A percentile compares a stretch with the other conserved stretches of the same genome.
These are phyloP conservation scores for Saitozyma podzolica DNA, from an alignment of 768 basidiomycete species.

Conservation along the genomic window DNA sequence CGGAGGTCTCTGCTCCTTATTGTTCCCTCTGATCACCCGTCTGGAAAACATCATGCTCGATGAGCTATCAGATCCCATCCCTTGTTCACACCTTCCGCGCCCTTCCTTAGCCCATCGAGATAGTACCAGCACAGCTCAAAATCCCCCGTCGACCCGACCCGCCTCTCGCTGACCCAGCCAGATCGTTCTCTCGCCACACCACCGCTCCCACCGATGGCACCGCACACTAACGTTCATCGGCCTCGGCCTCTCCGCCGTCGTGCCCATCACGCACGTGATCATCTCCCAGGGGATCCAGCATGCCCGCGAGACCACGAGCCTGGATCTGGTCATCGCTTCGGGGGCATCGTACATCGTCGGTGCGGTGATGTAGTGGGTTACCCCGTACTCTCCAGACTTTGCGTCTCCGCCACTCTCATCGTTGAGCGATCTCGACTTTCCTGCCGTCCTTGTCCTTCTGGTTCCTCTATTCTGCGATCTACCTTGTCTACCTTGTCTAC, in stretches of 20 bases:
- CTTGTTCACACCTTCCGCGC: too few species aligned
- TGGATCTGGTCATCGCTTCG: conserved; percentile 68
- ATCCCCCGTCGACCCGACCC: too few species aligned
- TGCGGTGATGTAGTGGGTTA: conserved; percentile 74
- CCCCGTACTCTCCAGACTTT: too few species aligned
- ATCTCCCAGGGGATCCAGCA: conserved; percentile 62
- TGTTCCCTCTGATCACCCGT: too few species aligned
- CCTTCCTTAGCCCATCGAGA: too few species aligned
- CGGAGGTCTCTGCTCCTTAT: too few species aligned
- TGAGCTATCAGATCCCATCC: too few species aligned
- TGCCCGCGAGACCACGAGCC: conserved; percentile 66
- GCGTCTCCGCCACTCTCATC: background rate
- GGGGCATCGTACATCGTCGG: conserved; percentile 76
- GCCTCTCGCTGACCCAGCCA: conserved; percentile 45
- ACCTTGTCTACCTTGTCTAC: too few species aligned
- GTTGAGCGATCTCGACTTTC: background rate
- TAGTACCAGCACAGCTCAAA: too few species aligned
- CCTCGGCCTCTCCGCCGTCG: conserved; percentile 68
- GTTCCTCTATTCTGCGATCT: too few species aligned
- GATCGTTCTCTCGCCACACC: conserved; percentile 75
- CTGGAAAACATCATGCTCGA: too few species aligned
- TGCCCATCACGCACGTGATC: conserved; percentile 70
- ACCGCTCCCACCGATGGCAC: conserved; percentile 70
- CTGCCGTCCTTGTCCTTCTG: conserved; percentile 18
- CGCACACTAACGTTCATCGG: conserved; percentile 77